A percentile compares a stretch with the other conserved stretches of the same genome.
These are phyloP conservation scores for Talaromyces sp. DNA, from an alignment of 2,329 filamentous ascomycete species.

Conservation along the genomic window DNA sequence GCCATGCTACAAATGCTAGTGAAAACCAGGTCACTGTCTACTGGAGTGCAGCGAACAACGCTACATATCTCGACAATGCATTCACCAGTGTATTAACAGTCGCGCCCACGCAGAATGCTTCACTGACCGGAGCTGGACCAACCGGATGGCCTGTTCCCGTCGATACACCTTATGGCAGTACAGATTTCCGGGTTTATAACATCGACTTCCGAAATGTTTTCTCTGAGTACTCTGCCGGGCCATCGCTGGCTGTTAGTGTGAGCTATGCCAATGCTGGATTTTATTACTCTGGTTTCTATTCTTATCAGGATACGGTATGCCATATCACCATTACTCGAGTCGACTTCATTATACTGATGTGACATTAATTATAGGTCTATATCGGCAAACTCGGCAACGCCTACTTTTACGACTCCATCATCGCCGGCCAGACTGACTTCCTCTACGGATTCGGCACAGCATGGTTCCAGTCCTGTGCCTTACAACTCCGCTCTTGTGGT, in stretches of 20 bases:
- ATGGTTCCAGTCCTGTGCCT: conserved; percentile 54
- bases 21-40: conserved; percentile 56
- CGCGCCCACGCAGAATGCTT: conserved; percentile 61
- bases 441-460: conserved; percentile 66
- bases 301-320: conserved; percentile 62
- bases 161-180: conserved; percentile 61
- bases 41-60: conserved; percentile 56
- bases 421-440: conserved; percentile 67
- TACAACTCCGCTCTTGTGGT: conserved; percentile 59
- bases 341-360: not conserved
- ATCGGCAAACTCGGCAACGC: conserved; percentile 64
- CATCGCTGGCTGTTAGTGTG: conserved; percentile 58
- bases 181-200: conserved; percentile 64
- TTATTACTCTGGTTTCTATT: conserved; percentile 64
- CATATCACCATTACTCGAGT: not conserved
- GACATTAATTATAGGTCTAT: conserved; percentile 45
- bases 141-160: conserved; percentile 60
- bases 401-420: conserved; percentile 59
- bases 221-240: conserved; percentile 52
- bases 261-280: conserved; percentile 65
- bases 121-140: conserved; percentile 59
- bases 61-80: conserved; percentile 56
- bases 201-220: conserved; percentile 63
- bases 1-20: conserved; percentile 45
- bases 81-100: conserved; percentile 61